These are phyloP conservation scores for Saksenaea vasiformis DNA, from an alignment of 371 early-diverging fungal species.

Conservation along the genomic window DNA sequence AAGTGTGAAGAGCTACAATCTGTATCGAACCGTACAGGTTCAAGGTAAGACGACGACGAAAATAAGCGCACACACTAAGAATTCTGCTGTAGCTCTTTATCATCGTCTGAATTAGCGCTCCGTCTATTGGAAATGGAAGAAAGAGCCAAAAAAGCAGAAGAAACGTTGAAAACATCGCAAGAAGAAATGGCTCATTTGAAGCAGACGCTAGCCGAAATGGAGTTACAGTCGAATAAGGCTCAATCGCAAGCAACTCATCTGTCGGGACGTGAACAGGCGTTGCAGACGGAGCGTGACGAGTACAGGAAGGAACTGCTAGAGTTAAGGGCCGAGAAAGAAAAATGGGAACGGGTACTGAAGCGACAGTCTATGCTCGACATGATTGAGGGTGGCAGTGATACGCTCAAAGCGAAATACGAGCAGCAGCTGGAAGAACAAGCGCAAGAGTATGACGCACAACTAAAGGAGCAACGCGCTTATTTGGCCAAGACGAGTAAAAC, in stretches of 20 bases:
- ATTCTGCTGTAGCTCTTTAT: not conserved
- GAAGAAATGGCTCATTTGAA: constrained; percentile 23
- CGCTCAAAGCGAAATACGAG: constrained; percentile 31
- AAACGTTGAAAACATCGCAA: constrained; percentile 17
- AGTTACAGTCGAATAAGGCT: constrained; percentile 26
- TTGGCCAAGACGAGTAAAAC: constrained; percentile 35
- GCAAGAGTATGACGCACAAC: constrained; percentile 47
- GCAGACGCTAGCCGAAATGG: constrained; percentile 27
- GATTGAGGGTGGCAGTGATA: constrained; percentile 30
- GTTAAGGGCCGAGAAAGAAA: constrained; percentile 32
- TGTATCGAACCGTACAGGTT: not conserved
- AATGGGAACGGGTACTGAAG: constrained; percentile 35
- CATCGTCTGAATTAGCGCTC: not conserved
- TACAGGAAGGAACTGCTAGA: constrained; percentile 31
- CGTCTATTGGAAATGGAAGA: constrained; percentile 11
- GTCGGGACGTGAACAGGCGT: constrained; percentile 16
- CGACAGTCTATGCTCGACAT: constrained; percentile 32
- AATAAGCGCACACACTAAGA: not conserved
- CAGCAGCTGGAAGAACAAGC: constrained; percentile 48
- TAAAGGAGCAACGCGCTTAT: constrained; percentile 47
- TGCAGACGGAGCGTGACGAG: constrained; percentile 28
- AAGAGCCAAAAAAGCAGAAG: constrained; percentile 2
- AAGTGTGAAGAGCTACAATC: constrained; percentile 11
- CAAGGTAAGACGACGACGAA: constrained; percentile 1
- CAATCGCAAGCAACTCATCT: constrained; percentile 28